Percentiles rank a stretch among this genome's conserved stretches.
phyloP scores from a whole-genome alignment of 176 grass and related monocot genomes.

The Oryza coarctata region DNA sequence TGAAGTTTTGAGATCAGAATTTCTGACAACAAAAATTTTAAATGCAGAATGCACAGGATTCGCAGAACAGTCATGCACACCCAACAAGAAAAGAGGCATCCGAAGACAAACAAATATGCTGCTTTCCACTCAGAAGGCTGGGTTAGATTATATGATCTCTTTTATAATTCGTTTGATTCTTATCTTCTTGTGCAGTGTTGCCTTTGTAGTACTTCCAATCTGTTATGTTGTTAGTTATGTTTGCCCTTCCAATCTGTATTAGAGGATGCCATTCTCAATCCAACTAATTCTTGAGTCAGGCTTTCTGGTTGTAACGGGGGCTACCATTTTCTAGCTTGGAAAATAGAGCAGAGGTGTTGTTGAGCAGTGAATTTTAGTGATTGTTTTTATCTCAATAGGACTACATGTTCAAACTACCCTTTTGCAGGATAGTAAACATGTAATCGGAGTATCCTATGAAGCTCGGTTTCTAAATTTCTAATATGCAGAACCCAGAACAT shows the following conservation, averaged over 20 bases:
- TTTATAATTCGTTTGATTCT: slow-evolving; percentile 22
- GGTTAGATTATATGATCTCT: background rate
- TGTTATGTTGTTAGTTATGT: background rate
- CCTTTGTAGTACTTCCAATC: background rate
- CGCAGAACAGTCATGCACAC: background rate
- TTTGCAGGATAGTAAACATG: background rate
- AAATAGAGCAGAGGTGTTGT: background rate
- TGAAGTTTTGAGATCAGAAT: background rate
- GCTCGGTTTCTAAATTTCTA: background rate
- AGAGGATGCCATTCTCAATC: background rate
- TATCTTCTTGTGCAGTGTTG: background rate
- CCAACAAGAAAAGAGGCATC: slow-evolving; percentile 11
- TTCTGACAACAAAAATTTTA: background rate
- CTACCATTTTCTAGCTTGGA: slow-evolving; percentile 34
- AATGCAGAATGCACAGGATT: slow-evolving; percentile 21
- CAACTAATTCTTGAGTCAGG: background rate
- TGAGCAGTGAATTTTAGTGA: background rate
- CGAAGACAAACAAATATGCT: slow-evolving; percentile 44
- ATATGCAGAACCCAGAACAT: background rate
- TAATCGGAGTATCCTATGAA: background rate
- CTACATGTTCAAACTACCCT: background rate
- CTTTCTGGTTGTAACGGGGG: background rate
- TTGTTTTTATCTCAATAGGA: background rate
- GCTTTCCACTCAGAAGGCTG: slow-evolving; percentile 46
- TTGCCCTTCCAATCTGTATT: background rate